Base-by-base conservation (phyloP, 2,329 filamentous ascomycete species). In the Trichoderma afroharzianum region DNA sequence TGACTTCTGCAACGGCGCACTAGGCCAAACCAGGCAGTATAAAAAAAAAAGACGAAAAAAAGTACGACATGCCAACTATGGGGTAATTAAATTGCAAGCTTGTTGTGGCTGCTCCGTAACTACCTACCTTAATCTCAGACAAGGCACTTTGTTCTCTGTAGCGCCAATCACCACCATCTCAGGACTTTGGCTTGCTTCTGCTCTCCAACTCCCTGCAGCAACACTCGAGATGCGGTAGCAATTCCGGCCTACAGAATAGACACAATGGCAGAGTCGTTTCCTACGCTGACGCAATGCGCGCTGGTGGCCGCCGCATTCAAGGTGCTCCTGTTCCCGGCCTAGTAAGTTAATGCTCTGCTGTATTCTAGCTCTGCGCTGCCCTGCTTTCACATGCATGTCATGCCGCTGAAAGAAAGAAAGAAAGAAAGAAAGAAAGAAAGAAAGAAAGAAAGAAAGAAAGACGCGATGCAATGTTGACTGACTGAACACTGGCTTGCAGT, bases 241-340 rank as follows among this genome's bases (percentile, higher is more conserved):
- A 14, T 18, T 59, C 67, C 26, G 28, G 28, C 24, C 28, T 74
- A 67, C 72, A 76, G 59, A 4, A 68, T 71, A 76, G 59, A 63
- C 30, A 80, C 76, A 78, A 97, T 97, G 94, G 87, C 90, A 79
- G 93, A 95, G 74, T 82, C 90, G 69, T 94, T 95, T 81, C 96
- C 96, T 70, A 93, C 95, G n/a, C 87, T 98, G 81, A 85, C 90
- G 80, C 95, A 98, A 85, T 95, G 92, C 85, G 93, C 94, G 76
- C 83, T 97, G 76, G 91, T 97, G 75, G 92, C 95, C 70, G 92
- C 93, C 28, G 94, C 94, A 39, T 89, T 98, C 81, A 98, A 98
- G 84, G 86, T 98, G 73, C 89, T 98, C 72, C 87, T 98, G 71
- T 96, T 97, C 82, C 95, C 95, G 33, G 93, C 95, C 76, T 98